phyloP scores from a whole-genome alignment of 345 rosid genomes.

The Acer saccharum region DNA sequence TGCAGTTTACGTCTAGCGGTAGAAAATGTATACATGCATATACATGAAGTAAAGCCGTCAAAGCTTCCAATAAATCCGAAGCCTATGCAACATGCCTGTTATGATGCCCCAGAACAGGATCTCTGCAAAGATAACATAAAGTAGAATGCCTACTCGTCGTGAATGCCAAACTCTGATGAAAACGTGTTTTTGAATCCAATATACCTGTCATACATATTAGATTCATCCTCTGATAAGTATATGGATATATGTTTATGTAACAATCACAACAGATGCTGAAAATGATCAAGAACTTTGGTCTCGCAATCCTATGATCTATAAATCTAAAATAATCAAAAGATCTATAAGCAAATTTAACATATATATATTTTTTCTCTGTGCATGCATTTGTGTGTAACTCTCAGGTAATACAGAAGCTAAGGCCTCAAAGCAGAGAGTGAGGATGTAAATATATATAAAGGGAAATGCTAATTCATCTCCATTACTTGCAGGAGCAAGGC shows the following conservation, averaged over 20 bases:
- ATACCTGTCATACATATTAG: constrained; percentile 38
- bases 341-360: neutral
- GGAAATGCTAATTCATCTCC: neutral
- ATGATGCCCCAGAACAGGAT: constrained; percentile 73
- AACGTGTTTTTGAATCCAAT: constrained; percentile 69
- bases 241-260: neutral
- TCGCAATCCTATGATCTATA: too few relatives aligned
- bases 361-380: neutral
- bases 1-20: neutral
- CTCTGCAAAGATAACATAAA: constrained; percentile 76
- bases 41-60: constrained; percentile 18
- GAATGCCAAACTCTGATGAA: constrained; percentile 73
- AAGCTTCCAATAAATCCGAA: constrained; percentile 77
- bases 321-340: too few relatives aligned
- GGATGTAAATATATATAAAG: too few relatives aligned
- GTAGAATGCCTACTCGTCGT: constrained; percentile 53
- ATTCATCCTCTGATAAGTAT: neutral
- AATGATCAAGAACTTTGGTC: too few relatives aligned
- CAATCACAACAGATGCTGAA: too few relatives aligned
- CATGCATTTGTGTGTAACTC: neutral
- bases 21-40: neutral
- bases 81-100: constrained; percentile 56
- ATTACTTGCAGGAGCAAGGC: neutral
- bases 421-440: too few relatives aligned
- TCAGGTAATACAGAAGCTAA: neutral